Evolutionary conservation across 306 rosid species (phyloP).

Genomic region (Vigna unguiculata): DNA sequence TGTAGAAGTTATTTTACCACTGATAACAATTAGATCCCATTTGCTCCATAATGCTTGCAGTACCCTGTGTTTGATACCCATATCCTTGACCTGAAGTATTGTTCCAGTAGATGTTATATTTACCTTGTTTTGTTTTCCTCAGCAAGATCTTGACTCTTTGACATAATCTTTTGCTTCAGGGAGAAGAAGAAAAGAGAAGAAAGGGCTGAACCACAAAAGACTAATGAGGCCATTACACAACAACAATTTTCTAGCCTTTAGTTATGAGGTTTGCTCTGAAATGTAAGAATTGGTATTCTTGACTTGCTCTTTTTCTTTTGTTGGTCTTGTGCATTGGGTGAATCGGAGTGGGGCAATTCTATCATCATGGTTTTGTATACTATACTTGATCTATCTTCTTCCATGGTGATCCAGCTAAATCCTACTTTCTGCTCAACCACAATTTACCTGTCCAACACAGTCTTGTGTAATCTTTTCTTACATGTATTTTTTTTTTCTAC

Average conservation of each 20-base stretch:
- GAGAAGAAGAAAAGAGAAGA: slow-evolving; percentile 97
- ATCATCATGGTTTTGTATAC: slow-evolving; percentile 47
- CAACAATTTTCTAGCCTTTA: slow-evolving; percentile 50
- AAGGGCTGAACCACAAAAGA: slow-evolving; percentile 73
- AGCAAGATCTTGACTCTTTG: slow-evolving; percentile 35
- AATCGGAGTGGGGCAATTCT: slow-evolving; percentile 40
- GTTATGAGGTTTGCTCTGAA: slow-evolving; percentile 31
- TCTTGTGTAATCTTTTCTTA: slow-evolving; percentile 29
- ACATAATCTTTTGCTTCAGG: slow-evolving; percentile 60
- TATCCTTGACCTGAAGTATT: slow-evolving; percentile 15
- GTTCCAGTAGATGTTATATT: slow-evolving; percentile 17
- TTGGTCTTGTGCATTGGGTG: slow-evolving; percentile 45
- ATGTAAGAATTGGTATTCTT: slow-evolving; percentile 35
- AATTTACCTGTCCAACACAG: slow-evolving; percentile 4
- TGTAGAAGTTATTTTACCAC: not conserved
- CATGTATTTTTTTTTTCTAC: slow-evolving; percentile 19
- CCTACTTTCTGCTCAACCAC: slow-evolving; percentile 31
- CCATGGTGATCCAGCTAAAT: slow-evolving; percentile 47
- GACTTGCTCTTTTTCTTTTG: slow-evolving; percentile 35
- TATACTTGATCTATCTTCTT: slow-evolving; percentile 42
- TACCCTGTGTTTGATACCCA: slow-evolving; percentile 7
- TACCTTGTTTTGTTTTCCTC: slow-evolving; percentile 24
- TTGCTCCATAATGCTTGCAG: slow-evolving; percentile 4
- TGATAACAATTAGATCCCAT: slow-evolving; percentile 13
- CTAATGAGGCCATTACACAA: slow-evolving; percentile 81